These are phyloP conservation scores for Davidsoniella neocaledoniae DNA, from an alignment of 2,329 filamentous ascomycete genomes.

Conservation along the genomic window DNA sequence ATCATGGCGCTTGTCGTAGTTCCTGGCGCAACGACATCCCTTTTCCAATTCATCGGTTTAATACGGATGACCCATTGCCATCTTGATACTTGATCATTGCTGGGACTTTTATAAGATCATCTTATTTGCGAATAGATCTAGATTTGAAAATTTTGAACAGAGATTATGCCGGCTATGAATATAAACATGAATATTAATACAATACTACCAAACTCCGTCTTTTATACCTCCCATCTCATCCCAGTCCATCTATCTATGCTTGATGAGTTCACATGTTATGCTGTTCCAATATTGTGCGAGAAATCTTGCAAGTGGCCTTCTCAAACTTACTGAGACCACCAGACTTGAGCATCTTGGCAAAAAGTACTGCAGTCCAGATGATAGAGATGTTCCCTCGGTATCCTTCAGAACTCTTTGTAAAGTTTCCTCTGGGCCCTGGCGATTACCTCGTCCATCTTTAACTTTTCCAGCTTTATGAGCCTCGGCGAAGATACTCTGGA, in stretches of 20 bases:
- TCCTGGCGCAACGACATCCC: constrained; percentile 6
- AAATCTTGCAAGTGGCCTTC: constrained; percentile 30
- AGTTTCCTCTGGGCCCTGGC: constrained; percentile 25
- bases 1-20: not conserved
- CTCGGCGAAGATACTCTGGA: constrained; percentile 59
- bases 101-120: too few species aligned
- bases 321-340: constrained; percentile 24
- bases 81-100: too few species aligned
- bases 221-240: not conserved
- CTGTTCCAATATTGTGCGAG: constrained; percentile 22
- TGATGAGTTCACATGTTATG: constrained; percentile 11
- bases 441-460: constrained; percentile 22
- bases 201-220: not conserved
- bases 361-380: constrained; percentile 63
- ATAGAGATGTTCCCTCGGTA: constrained; percentile 48
- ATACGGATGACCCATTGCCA: too few species aligned
- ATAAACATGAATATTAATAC: not conserved
- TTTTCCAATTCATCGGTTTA: not conserved
- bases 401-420: constrained; percentile 51
- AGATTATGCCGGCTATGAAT: too few species aligned
- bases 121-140: too few species aligned
- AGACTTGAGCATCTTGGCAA: constrained; percentile 57
- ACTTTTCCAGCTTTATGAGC: constrained; percentile 28
- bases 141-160: too few species aligned
- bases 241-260: not conserved